Conservation (phyloP, 1,284 basidiomycete species). For the Irpex lacteus region DNA sequence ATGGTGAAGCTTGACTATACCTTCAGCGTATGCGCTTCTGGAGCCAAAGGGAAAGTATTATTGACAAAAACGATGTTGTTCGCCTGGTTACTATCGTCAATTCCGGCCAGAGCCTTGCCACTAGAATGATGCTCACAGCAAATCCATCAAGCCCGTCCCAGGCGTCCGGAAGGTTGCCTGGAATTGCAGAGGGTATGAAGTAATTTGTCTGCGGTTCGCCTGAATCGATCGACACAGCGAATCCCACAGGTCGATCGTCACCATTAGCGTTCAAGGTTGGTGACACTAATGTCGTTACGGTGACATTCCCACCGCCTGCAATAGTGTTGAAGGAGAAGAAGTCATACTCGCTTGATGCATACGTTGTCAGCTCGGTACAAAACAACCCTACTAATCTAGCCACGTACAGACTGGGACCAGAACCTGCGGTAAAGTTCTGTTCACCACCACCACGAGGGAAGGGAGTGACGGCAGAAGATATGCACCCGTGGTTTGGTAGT, state of each 20-base stretch:
- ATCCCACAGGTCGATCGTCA: conserved; percentile 47
- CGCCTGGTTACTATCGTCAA: conserved; percentile 1
- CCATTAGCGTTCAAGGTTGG: conserved; percentile 60
- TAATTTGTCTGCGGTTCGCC: conserved; percentile 39
- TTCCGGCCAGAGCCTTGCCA: not conserved
- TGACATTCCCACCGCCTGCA: conserved; percentile 40
- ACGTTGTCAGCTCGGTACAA: not conserved
- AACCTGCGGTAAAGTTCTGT: conserved; percentile 54
- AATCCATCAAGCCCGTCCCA: conserved; percentile 53
- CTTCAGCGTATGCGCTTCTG: conserved; percentile 61
- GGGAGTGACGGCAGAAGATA: conserved; percentile 58
- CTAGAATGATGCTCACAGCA: conserved; percentile 44
- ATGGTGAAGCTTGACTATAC: conserved; percentile 23
- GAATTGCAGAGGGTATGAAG: conserved; percentile 48
- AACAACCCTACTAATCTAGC: not conserved
- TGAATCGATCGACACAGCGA: conserved; percentile 56
- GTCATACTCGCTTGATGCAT: conserved; percentile 54
- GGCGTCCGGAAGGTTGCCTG: conserved; percentile 47
- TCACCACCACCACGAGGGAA: conserved; percentile 55
- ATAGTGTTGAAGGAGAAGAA: conserved; percentile 58
- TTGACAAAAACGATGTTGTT: conserved; percentile 24
- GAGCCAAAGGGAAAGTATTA: conserved; percentile 37
- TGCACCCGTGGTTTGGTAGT: conserved; percentile 56
- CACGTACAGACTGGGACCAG: conserved; percentile 54
- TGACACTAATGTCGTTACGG: conserved; percentile 51